Conservation (phyloP, 2,329 filamentous ascomycete genomes). For the Chaetomiaceae sp. region DNA sequence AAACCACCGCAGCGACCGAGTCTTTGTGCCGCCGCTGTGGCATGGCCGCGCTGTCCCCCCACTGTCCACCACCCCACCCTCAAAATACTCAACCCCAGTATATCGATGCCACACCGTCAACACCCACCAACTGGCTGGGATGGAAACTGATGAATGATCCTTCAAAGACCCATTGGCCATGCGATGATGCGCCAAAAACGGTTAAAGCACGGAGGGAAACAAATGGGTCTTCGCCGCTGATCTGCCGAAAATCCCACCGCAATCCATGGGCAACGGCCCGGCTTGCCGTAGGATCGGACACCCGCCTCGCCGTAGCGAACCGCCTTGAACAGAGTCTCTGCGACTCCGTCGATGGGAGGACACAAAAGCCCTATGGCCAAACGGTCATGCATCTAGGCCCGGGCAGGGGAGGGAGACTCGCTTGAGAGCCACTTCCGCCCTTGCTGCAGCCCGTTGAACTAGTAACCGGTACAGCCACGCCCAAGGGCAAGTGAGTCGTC, state of each 20-base stretch:
- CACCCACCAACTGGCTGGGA: background rate
- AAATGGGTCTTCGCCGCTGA: constrained; percentile 7
- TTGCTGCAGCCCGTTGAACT: constrained; percentile 22
- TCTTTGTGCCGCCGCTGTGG: too few species aligned
- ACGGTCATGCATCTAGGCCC: constrained; percentile 14
- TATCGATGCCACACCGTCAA: too few species aligned
- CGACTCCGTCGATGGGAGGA: constrained; percentile 9
- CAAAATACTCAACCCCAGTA: too few species aligned
- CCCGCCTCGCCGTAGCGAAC: constrained; percentile 21
- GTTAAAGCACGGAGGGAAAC: constrained; percentile 16
- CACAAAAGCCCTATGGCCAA: background rate
- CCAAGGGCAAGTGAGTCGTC: constrained; percentile 16
- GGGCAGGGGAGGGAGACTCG: constrained; percentile 21
- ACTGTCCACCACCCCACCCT: too few species aligned
- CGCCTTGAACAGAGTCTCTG: constrained; percentile 9
- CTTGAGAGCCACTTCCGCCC: constrained; percentile 26
- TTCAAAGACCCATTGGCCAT: too few species aligned
- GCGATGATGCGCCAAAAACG: constrained; percentile 10
- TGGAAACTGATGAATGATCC: background rate
- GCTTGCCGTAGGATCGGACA: constrained; percentile 21
- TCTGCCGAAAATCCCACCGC: constrained; percentile 20
- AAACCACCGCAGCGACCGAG: too few species aligned
- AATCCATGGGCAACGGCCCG: constrained; percentile 23
- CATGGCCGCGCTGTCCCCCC: too few species aligned
- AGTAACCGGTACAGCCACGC: constrained; percentile 9